Evolutionary conservation across 2,329 filamentous ascomycete genomes (phyloP), one percentile per base, ranked within the genome.

Genomic region (Alternaria longipes): DNA sequence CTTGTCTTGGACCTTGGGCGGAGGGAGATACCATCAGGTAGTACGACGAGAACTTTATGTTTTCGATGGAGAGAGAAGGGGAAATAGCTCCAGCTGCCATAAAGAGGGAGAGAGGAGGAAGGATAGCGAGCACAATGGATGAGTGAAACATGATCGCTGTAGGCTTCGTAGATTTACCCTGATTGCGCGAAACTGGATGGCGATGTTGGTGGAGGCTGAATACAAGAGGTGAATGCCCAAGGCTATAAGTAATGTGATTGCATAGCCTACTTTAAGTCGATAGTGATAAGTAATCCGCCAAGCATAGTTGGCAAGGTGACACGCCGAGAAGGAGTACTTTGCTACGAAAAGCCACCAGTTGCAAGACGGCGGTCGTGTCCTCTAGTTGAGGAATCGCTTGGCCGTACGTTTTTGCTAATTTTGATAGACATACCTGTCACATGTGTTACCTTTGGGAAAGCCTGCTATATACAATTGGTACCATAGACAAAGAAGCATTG

Each of bases 21-120:
- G 62, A 64, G 0, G 64, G 64, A 1, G 52, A 53, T 4, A 46
- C 47, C 41, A 55, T 64, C 3, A 56, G 53, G 40, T 62, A 62
- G 36, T 66, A 66, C 0, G 58, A 59, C 12, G 28, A 55, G n/a
- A 51, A 53, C 8, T 24, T 34, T 3, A 57, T 52, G 18, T 53
- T 7, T 7, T 46, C n/a, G 32, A 56, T 20, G 24, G 34, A 52
- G 26, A 54, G 36, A 5, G 51, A 24, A 18, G 46, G 46, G 8
- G 12, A 26, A 4, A 26, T 30, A 8, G 50, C 30, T 11, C 6
- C 40, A 1, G 28, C 9, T 8, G 30, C 7, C 11, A 16, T 40
- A 8, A n/a, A 14, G 5, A 49, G 20, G n/a, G 47, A 20, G n/a
- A 57, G 24, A 8, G 20, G 12, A n/a, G 41, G 7, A 0, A 42